Conservation (phyloP, 176 grass and related monocot species). For the Avena eriantha region DNA sequence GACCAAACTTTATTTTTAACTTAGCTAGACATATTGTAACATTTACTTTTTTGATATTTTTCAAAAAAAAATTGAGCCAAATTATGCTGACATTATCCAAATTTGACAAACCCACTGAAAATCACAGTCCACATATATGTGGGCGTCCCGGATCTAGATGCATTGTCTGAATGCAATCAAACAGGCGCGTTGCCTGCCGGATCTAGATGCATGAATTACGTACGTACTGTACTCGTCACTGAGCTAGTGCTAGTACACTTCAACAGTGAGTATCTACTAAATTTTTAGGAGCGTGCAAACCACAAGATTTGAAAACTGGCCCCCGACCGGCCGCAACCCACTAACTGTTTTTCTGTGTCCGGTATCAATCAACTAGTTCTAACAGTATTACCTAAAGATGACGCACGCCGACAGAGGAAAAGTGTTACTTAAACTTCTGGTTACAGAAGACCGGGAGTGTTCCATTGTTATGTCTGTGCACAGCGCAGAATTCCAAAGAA, state of each 20-base stretch:
- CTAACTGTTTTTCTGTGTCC: constrained; percentile 19
- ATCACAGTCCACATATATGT: too few species aligned
- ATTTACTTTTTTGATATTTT: too few species aligned
- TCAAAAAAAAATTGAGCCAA: too few species aligned
- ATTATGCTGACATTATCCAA: too few species aligned
- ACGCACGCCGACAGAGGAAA: constrained; percentile 22
- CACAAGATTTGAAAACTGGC: background rate
- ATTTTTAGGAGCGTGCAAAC: background rate
- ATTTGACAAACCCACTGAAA: too few species aligned
- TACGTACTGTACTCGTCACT: background rate
- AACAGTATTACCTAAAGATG: constrained; percentile 29
- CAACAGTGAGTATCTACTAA: background rate
- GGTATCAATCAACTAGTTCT: background rate
- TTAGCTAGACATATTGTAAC: too few species aligned
- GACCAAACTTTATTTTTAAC: too few species aligned
- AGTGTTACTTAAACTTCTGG: background rate
- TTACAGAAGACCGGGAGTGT: background rate
- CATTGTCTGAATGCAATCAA: background rate
- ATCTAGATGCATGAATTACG: background rate
- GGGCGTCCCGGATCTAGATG: too few species aligned
- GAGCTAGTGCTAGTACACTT: background rate
- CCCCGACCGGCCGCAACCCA: constrained; percentile 11
- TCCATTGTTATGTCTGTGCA: background rate
- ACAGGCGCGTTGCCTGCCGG: background rate
- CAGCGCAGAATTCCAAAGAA: background rate